Conservation (phyloP, 164 flowering plant species). For the Echeveria elegans region DNA sequence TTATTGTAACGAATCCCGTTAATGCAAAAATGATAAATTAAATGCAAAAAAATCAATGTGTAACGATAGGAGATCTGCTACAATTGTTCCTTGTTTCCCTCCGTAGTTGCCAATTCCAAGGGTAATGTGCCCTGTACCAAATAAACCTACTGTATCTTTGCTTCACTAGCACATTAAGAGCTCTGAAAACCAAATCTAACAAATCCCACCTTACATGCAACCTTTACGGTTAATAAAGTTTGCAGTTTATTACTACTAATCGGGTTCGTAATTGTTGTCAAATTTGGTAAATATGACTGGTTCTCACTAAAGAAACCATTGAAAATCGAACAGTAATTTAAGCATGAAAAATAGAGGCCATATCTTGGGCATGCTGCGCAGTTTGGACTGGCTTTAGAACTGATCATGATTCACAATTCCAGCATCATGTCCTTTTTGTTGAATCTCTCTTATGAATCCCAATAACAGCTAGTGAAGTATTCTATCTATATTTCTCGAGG, state of each 20-base stretch:
- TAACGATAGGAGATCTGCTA: not conserved
- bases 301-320: not conserved
- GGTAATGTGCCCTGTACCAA: not conserved
- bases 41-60: too few relatives aligned
- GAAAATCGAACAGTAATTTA: not conserved
- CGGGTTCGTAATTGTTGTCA: not conserved
- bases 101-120: not conserved
- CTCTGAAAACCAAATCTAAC: conserved; percentile 1
- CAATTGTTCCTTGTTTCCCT: not conserved
- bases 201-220: conserved; percentile 6
- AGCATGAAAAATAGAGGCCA: not conserved
- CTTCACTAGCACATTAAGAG: conserved; percentile 2
- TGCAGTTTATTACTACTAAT: too few relatives aligned
- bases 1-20: too few relatives aligned
- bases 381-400: too few relatives aligned
- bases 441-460: not conserved
- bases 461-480: not conserved
- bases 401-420: not conserved
- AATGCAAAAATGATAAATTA: too few relatives aligned
- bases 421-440: conserved; percentile 5
- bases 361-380: not conserved
- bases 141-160: not conserved
- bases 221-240: not conserved
- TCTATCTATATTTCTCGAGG: not conserved
- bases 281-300: not conserved